Percentiles rank a stretch among this genome's conserved stretches.
phyloP scores from a whole-genome alignment of 805 yeast genomes.

The Debaryomyces castellii region DNA sequence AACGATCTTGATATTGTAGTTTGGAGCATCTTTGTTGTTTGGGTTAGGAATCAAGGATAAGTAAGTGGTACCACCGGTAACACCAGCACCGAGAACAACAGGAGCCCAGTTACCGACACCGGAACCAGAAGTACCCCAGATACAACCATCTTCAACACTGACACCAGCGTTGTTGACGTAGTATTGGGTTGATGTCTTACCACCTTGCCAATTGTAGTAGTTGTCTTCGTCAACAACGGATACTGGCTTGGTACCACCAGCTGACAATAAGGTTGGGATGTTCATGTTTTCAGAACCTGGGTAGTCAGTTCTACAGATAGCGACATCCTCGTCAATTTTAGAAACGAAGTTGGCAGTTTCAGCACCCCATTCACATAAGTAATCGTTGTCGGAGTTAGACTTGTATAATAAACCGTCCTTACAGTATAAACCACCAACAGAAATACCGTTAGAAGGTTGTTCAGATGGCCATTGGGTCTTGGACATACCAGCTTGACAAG shows the following conservation, averaged over 20 bases:
- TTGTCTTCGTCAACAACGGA: conserved; percentile 60
- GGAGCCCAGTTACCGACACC: conserved; percentile 82
- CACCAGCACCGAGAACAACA: conserved; percentile 76
- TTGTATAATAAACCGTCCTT: conserved; percentile 61
- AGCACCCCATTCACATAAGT: conserved; percentile 67
- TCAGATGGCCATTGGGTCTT: conserved; percentile 75
- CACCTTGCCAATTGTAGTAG: conserved; percentile 64
- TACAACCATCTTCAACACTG: conserved; percentile 68
- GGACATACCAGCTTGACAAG: conserved; percentile 78
- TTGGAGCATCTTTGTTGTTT: conserved; percentile 51
- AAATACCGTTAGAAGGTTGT: conserved; percentile 68
- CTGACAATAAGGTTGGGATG: conserved; percentile 63
- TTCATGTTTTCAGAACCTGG: conserved; percentile 84
- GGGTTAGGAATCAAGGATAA: conserved; percentile 78
- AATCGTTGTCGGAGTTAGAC: conserved; percentile 48
- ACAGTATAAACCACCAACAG: conserved; percentile 72
- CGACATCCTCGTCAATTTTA: conserved; percentile 50
- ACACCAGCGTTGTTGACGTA: conserved; percentile 80
- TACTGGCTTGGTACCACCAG: conserved; percentile 50
- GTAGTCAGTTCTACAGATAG: conserved; percentile 76
- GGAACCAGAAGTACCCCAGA: conserved; percentile 62
- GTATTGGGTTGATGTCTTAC: conserved; percentile 67
- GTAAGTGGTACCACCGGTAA: conserved; percentile 57
- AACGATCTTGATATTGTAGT: conserved; percentile 43
- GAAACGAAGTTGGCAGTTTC: conserved; percentile 55